Evolutionary conservation across 768 basidiomycete species (phyloP), one percentile per base, ranked within the genome.

Genomic region (Suillus sp.): DNA sequence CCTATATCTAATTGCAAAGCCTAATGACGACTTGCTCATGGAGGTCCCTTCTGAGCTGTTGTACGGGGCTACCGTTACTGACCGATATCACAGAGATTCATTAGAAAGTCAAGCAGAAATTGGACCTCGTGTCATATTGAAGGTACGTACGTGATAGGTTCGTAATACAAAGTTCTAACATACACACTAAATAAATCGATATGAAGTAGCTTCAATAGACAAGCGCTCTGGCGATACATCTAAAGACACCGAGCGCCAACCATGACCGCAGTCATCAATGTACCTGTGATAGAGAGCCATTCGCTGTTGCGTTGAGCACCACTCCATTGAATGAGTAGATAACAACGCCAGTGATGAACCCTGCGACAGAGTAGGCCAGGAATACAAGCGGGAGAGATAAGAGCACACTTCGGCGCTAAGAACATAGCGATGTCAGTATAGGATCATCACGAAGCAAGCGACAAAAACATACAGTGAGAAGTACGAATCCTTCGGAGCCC

Each of bases 341-440:
- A 0, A 85, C 81, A 32, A 92, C 79, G 0, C 83, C 90, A 0
- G 84, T 79, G 42, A 91, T 75, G 76, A 93, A 90, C 1, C 84
- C 88, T 1, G 86, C 80, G 65, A 92, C 80, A 1, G 89, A 84
- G 72, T 92, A 93, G 0, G 86, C 83, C 38, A 92, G 77, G 66
- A 92, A 87, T 32, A 92, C 89, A 25, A 91, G 77, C 1, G 92
- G 91, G 14, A 92, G 81, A 1, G 91, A 90, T 64, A 90, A 78
- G 42, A 90, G 75, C 30, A 92, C 76, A 62, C 85, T 86, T 27
- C 74, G 75, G 25, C 87, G 82, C 69, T 82, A 71, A 35, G 65
- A 57, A 38, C n/a, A 59, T 50, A 43, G 25, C 9, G 32, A 32
- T 20, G 2, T 34, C n/a, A 51, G 47, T 32, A 18, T 22, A 25